These are phyloP conservation scores for Solanum sitiens DNA, from an alignment of 257 asterid species.

Conservation along the genomic window DNA sequence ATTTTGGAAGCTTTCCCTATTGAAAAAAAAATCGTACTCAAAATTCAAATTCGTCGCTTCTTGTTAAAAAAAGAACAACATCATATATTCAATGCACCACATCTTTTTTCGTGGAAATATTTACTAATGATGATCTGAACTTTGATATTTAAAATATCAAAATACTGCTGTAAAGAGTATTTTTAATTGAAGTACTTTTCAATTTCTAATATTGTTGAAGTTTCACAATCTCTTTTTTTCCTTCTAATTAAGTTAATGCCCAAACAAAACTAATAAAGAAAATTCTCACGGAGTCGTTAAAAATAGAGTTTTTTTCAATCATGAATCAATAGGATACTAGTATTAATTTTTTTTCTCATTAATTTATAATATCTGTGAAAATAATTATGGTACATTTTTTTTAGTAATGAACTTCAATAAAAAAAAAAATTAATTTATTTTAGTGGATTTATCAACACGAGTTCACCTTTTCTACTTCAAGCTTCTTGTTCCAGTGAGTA, in stretches of 20 bases:
- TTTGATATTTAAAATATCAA: background rate
- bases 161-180: background rate
- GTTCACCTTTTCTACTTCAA: background rate
- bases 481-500: background rate
- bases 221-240: background rate
- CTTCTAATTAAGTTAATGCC: background rate
- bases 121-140: background rate
- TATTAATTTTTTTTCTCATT: background rate
- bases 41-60: too few relatives aligned
- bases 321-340: background rate
- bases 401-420: background rate
- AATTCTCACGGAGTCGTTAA: background rate
- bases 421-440: background rate
- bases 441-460: background rate
- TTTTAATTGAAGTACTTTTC: background rate
- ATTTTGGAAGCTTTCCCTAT: background rate
- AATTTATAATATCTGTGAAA: background rate
- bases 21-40: too few relatives aligned
- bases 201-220: background rate
- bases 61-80: too few relatives aligned
- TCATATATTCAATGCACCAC: background rate
- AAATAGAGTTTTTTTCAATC: background rate
- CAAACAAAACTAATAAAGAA: background rate
- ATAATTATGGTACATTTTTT: background rate
- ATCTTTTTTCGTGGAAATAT: background rate